Evolutionary conservation across 2,329 filamentous ascomycete species (phyloP).

Genomic region (Colletotrichum theobromicola): DNA sequence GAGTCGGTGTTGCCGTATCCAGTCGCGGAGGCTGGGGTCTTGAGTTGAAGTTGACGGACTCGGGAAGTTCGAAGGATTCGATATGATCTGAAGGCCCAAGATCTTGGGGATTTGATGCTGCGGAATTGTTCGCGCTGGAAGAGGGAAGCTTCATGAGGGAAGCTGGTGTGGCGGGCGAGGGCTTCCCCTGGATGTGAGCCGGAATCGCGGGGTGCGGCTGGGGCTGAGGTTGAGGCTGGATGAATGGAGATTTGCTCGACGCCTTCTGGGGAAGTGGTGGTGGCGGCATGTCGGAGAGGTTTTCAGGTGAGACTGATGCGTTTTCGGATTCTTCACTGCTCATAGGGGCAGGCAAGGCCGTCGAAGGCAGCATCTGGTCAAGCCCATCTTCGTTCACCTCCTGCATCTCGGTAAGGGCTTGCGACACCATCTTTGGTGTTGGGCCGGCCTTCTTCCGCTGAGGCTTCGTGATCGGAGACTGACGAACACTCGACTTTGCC

Average conservation of each 20-base stretch:
- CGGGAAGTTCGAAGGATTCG: constrained; percentile 71
- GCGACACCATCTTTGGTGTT: constrained; percentile 61
- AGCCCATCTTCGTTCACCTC: constrained; percentile 44
- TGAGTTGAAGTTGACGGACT: constrained; percentile 60
- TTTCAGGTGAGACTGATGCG: constrained; percentile 68
- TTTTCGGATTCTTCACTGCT: constrained; percentile 67
- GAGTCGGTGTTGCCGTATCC: constrained; percentile 56
- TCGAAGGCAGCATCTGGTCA: constrained; percentile 23
- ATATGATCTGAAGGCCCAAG: constrained; percentile 54
- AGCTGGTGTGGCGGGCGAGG: constrained; percentile 80
- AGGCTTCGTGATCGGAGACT: constrained; percentile 76
- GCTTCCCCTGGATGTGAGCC: constrained; percentile 40
- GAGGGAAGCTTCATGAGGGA: constrained; percentile 81
- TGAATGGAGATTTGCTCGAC: constrained; percentile 70
- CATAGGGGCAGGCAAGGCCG: constrained; percentile 16
- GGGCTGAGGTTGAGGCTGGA: constrained; percentile 56
- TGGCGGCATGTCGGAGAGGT: constrained; percentile 69
- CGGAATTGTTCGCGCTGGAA: constrained; percentile 49
- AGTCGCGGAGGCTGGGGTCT: constrained; percentile 53
- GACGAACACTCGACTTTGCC: constrained; percentile 61
- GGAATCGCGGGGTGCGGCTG: constrained; percentile 26
- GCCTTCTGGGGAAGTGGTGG: constrained; percentile 71
- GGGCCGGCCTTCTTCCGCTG: constrained; percentile 58
- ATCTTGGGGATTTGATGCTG: constrained; percentile 44
- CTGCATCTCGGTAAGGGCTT: constrained; percentile 59